Evolutionary conservation across 495 filamentous ascomycete species (phyloP), one percentile per base, ranked within the genome.

Genomic region (Cairneyella variabilis): DNA sequence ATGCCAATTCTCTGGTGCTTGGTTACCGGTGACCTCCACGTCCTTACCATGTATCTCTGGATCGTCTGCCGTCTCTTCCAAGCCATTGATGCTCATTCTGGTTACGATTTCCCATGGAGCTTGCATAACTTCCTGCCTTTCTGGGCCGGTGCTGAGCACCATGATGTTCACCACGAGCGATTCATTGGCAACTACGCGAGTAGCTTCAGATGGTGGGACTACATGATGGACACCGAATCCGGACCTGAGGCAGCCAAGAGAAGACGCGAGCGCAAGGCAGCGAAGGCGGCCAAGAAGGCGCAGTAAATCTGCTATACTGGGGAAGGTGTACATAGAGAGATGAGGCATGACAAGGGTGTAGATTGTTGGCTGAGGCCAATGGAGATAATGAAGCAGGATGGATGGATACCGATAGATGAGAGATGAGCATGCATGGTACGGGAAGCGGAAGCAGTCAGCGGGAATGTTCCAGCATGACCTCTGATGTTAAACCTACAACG

Each of bases 191-290:
- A 98, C 74, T 98, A 96, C 68, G 78, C 92, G 21, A 96, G 90
- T 67, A 95, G 89, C 74, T 98, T 98, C 82, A 82, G 95, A 64
- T 98, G 95, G 95, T 97, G 95, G 93, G 93, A 98, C 70, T 93
- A 87, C 67, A 58, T 86, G 56, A 79, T 97, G 50, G 91, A 97
- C 69, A 98, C 93, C 46, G 91, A 98, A 75, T 88, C 89, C 58
- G 89, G 87, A 32, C 84, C 88, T 3, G 93, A 93, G 67, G 89
- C 93, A 8, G 76, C 85, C 39, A 91, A 90, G 80, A 81, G 78
- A 58, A 83, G 92, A 64, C 80, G 91, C 34, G 91, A 95, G 70
- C 80, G 79, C 62, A 93, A 89, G 77, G 47, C 83, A 26, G 82
- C 74, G 14, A 75, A 85, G 65, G 71, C 76, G 52, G 66, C 71